phyloP scores from a whole-genome alignment of 805 yeast species.

The Metschnikowia arizonensis region DNA sequence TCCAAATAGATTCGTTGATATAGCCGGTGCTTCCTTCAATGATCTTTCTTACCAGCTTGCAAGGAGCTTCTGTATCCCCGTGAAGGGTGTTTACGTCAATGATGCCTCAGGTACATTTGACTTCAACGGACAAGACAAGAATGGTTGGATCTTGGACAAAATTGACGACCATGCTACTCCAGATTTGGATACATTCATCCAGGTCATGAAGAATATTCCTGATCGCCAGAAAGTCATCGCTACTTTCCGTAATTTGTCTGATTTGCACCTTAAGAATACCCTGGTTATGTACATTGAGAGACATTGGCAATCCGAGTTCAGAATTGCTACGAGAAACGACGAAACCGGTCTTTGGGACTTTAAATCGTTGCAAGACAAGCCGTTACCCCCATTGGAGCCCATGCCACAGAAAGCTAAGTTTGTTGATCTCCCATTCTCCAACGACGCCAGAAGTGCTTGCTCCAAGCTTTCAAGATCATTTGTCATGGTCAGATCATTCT shows the following conservation, averaged over 20 bases:
- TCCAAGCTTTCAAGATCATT: constrained; percentile 60
- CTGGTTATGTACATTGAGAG: constrained; percentile 72
- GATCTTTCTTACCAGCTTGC: constrained; percentile 87
- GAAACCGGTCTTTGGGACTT: constrained; percentile 55
- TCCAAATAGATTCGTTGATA: constrained; percentile 75
- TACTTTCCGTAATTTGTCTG: constrained; percentile 72
- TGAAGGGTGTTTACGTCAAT: constrained; percentile 75
- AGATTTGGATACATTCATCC: constrained; percentile 69
- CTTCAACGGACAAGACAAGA: constrained; percentile 51
- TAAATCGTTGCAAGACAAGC: constrained; percentile 51
- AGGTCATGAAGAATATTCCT: constrained; percentile 73
- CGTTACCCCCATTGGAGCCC: constrained; percentile 51
- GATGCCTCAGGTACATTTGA: constrained; percentile 76
- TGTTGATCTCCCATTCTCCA: constrained; percentile 62
- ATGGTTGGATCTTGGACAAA: constrained; percentile 79
- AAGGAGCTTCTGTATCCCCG: constrained; percentile 77
- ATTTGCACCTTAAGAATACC: constrained; percentile 68
- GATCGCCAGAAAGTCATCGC: constrained; percentile 70
- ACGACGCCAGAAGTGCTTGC: constrained; percentile 40
- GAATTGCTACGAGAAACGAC: constrained; percentile 61
- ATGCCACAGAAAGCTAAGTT: constrained; percentile 64
- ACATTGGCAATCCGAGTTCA: constrained; percentile 76
- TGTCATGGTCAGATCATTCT: constrained; percentile 60
- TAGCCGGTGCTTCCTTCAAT: constrained; percentile 84
- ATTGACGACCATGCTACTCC: constrained; percentile 72